Evolutionary conservation across 1,284 basidiomycete genomes (phyloP).

Genomic region (Chalciporus sp.): DNA sequence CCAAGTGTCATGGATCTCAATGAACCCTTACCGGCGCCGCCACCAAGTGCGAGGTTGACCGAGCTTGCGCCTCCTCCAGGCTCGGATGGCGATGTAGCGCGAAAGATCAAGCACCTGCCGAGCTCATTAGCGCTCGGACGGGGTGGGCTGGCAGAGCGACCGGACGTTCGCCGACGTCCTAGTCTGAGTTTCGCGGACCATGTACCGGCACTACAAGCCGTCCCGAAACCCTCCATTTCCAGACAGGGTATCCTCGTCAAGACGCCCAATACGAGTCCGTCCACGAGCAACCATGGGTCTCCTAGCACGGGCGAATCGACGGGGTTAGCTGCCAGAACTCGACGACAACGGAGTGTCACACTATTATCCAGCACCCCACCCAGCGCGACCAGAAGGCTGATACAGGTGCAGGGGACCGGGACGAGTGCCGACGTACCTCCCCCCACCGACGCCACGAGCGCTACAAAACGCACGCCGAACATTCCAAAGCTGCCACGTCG

Average conservation of each 20-base stretch:
- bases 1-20: slow-evolving; percentile 25
- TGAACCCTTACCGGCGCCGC: slow-evolving; percentile 20
- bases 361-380: slow-evolving; percentile 19
- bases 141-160: neutral
- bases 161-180: slow-evolving; percentile 18
- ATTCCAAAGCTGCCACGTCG: slow-evolving; percentile 30
- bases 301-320: neutral
- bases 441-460: neutral
- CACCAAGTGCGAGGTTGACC: slow-evolving; percentile 11
- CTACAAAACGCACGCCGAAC: slow-evolving; percentile 22
- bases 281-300: slow-evolving; percentile 5
- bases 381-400: neutral
- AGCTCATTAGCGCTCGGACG: slow-evolving; percentile 21
- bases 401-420: neutral
- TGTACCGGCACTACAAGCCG: neutral
- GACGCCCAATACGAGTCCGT: slow-evolving; percentile 4
- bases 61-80: slow-evolving; percentile 24
- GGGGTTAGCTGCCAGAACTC: neutral
- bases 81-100: slow-evolving; percentile 9
- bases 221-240: neutral
- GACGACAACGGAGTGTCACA: slow-evolving; percentile 26
- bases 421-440: neutral
- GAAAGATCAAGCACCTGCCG: slow-evolving; percentile 25
- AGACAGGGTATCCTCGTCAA: slow-evolving; percentile 23
- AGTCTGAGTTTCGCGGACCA: slow-evolving; percentile 16